Conservation (phyloP, 257 asterid species). For the Eustoma russellianum region DNA sequence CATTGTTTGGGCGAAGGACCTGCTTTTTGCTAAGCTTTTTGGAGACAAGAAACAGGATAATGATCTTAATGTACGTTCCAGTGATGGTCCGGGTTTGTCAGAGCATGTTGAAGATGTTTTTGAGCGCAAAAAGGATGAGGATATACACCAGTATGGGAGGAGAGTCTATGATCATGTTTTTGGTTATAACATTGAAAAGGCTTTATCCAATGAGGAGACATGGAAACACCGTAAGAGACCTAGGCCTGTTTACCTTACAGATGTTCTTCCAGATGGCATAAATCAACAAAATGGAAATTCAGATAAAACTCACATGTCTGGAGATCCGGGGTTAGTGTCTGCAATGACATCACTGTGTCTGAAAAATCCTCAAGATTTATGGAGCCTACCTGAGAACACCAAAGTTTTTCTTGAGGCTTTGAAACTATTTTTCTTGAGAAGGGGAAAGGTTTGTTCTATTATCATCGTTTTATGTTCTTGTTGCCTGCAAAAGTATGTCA, state of each 20-base stretch:
- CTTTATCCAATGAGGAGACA: slow-evolving; percentile 83
- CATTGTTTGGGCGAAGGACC: slow-evolving; percentile 98
- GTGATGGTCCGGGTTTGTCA: slow-evolving; percentile 68
- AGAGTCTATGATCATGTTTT: slow-evolving; percentile 92
- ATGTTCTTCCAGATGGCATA: slow-evolving; percentile 35
- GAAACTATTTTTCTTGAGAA: slow-evolving; percentile 49
- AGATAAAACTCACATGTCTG: slow-evolving; percentile 26
- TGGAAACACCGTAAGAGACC: slow-evolving; percentile 89
- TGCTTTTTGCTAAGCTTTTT: slow-evolving; percentile 86
- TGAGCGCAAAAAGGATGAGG: slow-evolving; percentile 54
- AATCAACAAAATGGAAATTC: slow-evolving; percentile 62
- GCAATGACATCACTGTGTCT: slow-evolving; percentile 81
- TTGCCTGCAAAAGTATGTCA: neutral
- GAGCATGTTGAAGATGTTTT: slow-evolving; percentile 60
- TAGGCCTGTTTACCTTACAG: slow-evolving; percentile 69
- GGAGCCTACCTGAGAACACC: slow-evolving; percentile 88
- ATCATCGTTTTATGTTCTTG: slow-evolving; percentile 8
- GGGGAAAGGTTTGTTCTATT: slow-evolving; percentile 62
- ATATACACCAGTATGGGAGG: slow-evolving; percentile 66
- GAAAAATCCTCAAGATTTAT: slow-evolving; percentile 84
- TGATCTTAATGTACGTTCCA: slow-evolving; percentile 76
- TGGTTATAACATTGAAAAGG: slow-evolving; percentile 88
- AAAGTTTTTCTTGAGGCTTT: slow-evolving; percentile 77
- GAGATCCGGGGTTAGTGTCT: slow-evolving; percentile 48
- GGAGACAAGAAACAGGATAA: slow-evolving; percentile 91